Evolutionary conservation across 1,284 basidiomycete genomes (phyloP).

Genomic region (Flammula alnicola): DNA sequence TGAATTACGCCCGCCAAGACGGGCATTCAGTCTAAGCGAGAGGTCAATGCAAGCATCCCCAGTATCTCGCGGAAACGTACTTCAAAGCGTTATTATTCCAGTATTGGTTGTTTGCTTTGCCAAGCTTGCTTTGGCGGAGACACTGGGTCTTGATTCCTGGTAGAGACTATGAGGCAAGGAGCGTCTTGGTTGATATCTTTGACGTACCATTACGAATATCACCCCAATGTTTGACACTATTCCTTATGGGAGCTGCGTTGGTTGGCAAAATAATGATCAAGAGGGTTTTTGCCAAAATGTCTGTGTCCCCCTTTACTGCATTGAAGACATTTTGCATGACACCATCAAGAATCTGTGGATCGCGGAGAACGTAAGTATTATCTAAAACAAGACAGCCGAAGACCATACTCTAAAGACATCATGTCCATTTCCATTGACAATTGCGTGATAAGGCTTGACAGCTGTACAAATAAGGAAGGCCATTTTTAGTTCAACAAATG

Average conservation of each 20-base stretch:
- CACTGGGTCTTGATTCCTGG: slow-evolving; percentile 38
- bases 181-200: slow-evolving; percentile 14
- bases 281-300: slow-evolving; percentile 4
- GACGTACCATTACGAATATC: slow-evolving; percentile 36
- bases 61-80: slow-evolving; percentile 31
- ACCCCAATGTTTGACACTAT: slow-evolving; percentile 48
- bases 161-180: slow-evolving; percentile 9
- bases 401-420: background rate
- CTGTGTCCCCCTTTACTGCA: background rate
- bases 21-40: slow-evolving; percentile 51
- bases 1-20: slow-evolving; percentile 48
- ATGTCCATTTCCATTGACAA: background rate
- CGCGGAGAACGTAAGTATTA: background rate
- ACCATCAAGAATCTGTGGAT: background rate
- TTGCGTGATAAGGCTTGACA: too few species aligned
- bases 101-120: slow-evolving; percentile 43
- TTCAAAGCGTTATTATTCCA: slow-evolving; percentile 55
- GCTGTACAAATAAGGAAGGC: too few species aligned
- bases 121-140: slow-evolving; percentile 37
- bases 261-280: slow-evolving; percentile 39
- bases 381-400: background rate
- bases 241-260: slow-evolving; percentile 36
- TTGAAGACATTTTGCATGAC: slow-evolving; percentile 2
- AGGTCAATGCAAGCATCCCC: background rate
- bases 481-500: too few species aligned